Evolutionary conservation across 2,329 filamentous ascomycete species (phyloP), one percentile per base, ranked within the genome.

Genomic region (Colletotrichum sp.): DNA sequence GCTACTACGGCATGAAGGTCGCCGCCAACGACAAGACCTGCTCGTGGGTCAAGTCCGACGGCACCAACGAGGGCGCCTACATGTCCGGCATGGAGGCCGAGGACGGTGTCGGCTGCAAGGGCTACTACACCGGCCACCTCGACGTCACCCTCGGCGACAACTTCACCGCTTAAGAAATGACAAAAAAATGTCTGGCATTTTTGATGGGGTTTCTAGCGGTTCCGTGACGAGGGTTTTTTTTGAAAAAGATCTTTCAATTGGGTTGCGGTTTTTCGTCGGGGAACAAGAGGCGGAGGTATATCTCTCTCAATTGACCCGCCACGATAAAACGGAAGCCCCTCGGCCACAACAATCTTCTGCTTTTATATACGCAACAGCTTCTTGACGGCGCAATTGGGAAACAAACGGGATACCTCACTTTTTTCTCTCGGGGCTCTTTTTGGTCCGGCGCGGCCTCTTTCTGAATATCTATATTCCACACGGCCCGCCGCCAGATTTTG

Each of bases 101-200:
- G 1, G 85, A 86, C 66, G 85, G 85, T 58, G 57, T 84, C 18
- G 85, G 85, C 57, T 82, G 85, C 76, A 87, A 86, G 81, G 64
- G 84, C 66, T 75, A 78, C 72, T 67, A 78, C 36, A 75, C 78
- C 33, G 78, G 78, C 62, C 71, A 75, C 75, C 77, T 86, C 9
- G 66, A 72, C 6, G 78, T 84, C 76, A 79, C 76, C 38, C 78
- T 86, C 59, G 81, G 79, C 76, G 82, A 82, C 78, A 63, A 73
- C 21, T 73, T 73, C 58, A 31, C 34, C 36, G 4, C 24, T 12
- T 27, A 27, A 27, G 24, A 27, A 27, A 27, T 27, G 24, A 27
- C 24, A 5, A 27, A 27, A 5, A 47, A 47, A 47, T 47, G 38
- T 47, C 38, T 12, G 38, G 38, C 38, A 47, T 47, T 47, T 47